A percentile compares a stretch with the other conserved stretches of the same genome.
These are phyloP conservation scores for Xerocomus spinulosus DNA, from an alignment of 768 basidiomycete genomes.

Conservation along the genomic window DNA sequence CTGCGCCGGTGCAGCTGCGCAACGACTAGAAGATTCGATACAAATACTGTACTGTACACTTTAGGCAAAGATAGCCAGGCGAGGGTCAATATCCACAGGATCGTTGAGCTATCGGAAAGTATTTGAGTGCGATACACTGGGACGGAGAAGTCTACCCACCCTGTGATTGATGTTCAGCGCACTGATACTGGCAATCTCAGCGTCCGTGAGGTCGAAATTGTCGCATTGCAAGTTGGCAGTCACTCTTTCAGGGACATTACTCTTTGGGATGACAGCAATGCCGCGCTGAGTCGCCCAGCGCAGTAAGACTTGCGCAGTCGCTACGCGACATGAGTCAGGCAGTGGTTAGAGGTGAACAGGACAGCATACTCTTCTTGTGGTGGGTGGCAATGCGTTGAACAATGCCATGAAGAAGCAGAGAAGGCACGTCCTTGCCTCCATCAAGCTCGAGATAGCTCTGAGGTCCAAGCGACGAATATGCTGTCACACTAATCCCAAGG, in stretches of 20 bases:
- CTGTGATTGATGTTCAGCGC: conserved; percentile 58
- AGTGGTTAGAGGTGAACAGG: not conserved
- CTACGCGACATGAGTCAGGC: conserved; percentile 12
- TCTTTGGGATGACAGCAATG: conserved; percentile 75
- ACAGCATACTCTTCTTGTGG: conserved; percentile 47
- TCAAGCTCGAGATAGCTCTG: conserved; percentile 63
- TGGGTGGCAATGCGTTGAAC: conserved; percentile 44
- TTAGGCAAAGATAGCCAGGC: conserved; percentile 66
- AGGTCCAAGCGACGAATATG: conserved; percentile 53
- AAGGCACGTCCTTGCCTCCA: conserved; percentile 46
- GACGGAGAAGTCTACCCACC: conserved; percentile 37
- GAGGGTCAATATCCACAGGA: conserved; percentile 61
- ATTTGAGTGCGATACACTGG: conserved; percentile 3
- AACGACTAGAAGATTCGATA: not conserved
- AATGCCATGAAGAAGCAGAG: conserved; percentile 48
- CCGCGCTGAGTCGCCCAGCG: conserved; percentile 77
- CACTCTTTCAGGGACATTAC: conserved; percentile 40
- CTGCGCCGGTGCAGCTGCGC: conserved; percentile 26
- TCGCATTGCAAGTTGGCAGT: conserved; percentile 44
- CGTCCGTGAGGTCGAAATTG: conserved; percentile 48
- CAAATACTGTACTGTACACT: not conserved
- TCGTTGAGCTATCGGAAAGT: conserved; percentile 53
- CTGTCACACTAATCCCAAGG: conserved; percentile 49
- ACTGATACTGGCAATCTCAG: conserved; percentile 55
- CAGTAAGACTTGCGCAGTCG: conserved; percentile 63